Conservation (phyloP, 176 grass and related monocot species). For the Otatea glauca region DNA sequence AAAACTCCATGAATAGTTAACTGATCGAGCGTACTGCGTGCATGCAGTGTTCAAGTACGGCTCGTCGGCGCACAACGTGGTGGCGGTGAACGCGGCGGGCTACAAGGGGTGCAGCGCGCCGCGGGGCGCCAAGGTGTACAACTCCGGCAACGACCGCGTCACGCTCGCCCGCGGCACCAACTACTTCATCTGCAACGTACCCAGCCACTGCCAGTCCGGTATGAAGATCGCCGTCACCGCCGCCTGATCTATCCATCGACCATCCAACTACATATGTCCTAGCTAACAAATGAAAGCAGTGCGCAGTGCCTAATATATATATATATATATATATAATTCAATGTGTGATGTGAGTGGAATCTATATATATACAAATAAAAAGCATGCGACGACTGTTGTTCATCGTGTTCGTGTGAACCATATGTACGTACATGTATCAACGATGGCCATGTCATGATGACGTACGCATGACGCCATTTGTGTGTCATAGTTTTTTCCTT, state of each 20-base stretch:
- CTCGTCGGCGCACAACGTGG: conserved; percentile 49
- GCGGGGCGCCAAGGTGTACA: conserved; percentile 30
- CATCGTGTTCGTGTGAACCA: background rate
- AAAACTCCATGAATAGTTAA: too few species aligned
- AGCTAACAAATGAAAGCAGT: background rate
- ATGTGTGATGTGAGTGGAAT: background rate
- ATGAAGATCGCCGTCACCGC: conserved; percentile 64
- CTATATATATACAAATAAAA: background rate
- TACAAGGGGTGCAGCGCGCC: conserved; percentile 49
- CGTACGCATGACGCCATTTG: background rate
- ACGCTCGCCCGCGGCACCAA: conserved; percentile 55
- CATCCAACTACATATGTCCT: too few species aligned
- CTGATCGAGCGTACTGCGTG: background rate
- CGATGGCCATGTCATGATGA: background rate
- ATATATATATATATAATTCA: background rate
- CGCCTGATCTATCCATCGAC: background rate
- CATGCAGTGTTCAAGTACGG: conserved; percentile 55
- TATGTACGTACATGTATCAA: background rate
- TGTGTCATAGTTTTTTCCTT: background rate
- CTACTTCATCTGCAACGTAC: conserved; percentile 63
- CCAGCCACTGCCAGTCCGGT: conserved; percentile 56
- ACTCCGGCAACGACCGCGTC: conserved; percentile 54
- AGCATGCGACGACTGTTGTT: background rate
- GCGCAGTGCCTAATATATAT: too few species aligned
- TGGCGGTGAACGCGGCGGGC: conserved; percentile 43